phyloP scores from a whole-genome alignment of 169 alveolate genomes.

The Pseudocohnilembus persalinus region DNA sequence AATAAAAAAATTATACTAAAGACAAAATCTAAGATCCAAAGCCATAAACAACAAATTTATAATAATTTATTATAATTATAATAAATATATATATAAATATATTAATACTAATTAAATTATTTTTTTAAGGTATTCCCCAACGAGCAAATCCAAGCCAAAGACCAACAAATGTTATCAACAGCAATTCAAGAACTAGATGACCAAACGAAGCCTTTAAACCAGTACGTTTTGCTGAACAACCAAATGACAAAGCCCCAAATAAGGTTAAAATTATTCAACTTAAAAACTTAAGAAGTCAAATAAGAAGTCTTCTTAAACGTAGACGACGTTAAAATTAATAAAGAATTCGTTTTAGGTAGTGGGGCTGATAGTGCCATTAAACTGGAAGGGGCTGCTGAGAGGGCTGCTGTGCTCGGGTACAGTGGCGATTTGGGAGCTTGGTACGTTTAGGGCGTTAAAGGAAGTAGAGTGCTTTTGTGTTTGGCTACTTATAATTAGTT shows the following conservation, averaged over 20 bases:
- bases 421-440: neutral
- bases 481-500: neutral
- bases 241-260: neutral
- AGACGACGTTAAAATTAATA: neutral
- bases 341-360: neutral
- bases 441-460: neutral
- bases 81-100: too few species aligned
- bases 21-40: neutral
- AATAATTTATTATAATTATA: too few species aligned
- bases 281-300: neutral
- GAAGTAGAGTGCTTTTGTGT: neutral
- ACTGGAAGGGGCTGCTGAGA: neutral
- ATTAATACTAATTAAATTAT: neutral
- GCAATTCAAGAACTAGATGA: neutral
- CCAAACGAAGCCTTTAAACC: neutral
- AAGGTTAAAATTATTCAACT: too few species aligned
- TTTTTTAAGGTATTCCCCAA: neutral
- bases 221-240: neutral
- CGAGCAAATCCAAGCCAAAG: neutral
- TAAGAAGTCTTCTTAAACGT: neutral
- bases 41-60: neutral
- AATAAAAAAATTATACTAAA: neutral
- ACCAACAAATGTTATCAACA: neutral
- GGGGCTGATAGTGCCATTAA: neutral
- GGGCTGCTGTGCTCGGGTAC: neutral